Base-by-base conservation (phyloP, 495 filamentous ascomycete genomes). In the Aspergillus avenaceus region DNA sequence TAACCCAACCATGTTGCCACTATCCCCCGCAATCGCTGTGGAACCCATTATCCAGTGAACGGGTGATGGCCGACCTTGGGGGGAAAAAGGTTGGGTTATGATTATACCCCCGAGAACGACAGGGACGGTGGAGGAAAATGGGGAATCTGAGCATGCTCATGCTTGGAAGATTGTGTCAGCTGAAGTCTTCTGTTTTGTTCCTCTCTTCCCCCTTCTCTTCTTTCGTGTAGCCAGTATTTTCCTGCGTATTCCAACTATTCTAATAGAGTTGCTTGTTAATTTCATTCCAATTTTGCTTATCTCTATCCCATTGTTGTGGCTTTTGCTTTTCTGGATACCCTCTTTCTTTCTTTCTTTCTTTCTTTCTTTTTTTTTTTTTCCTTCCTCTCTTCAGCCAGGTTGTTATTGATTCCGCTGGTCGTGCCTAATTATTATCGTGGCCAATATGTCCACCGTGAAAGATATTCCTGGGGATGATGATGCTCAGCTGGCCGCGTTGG, bases 401-500 rank as follows among this genome's bases (percentile, higher is more conserved):
- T 2, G 6, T 6, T n/a, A 38, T 21, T 8, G 32, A 2, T 9
- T 16, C 13, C n/a, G n/a, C n/a, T n/a, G n/a, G n/a, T n/a, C n/a
- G n/a, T 36, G 5, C 2, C 13, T 7, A 14, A 8, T 36, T 9
- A 14, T 38, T 38, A 7, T 18, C 7, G 12, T 38, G 34, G 34
- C 34, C 14, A 44, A 16, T 14, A 45, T 24, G 31, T 50, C 36
- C 55, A 62, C 40, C 7, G 56, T 58, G 60, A 63, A 68, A 27
- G 55, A 61, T 28, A 32, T 59, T 26, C 47, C 27, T 32, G 54
- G 53, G 21, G 64, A 65, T 38, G 71, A 74, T 54, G 78, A 83
- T 56, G 70, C 73, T 16, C 74, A 78, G 32, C 64, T 86, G 64
- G 82, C 80, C n/a, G 73, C 71, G 55, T 74, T 86, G 72, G 83